Percentiles rank a stretch among this genome's conserved stretches.
Conservation (phyloP, 371 early-diverging fungal species). For the Mortierella sp. region DNA sequence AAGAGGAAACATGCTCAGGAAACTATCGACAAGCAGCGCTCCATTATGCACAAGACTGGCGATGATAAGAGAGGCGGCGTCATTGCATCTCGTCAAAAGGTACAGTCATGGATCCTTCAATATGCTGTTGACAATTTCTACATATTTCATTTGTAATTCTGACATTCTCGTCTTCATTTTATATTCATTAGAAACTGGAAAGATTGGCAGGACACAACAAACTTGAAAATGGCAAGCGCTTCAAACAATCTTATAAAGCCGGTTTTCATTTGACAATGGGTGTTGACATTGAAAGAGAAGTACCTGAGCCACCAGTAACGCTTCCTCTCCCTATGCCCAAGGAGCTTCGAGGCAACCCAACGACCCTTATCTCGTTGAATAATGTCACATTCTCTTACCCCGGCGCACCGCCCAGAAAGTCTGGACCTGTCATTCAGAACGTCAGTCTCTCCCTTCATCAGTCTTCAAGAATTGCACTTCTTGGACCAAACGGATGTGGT, state of each 20-base stretch:
- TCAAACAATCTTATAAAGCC: slow-evolving; percentile 73
- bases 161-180: not conserved
- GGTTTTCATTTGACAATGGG: slow-evolving; percentile 67
- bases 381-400: slow-evolving; percentile 72
- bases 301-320: slow-evolving; percentile 60
- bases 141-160: not conserved
- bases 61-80: slow-evolving; percentile 83
- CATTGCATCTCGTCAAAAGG: slow-evolving; percentile 81
- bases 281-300: slow-evolving; percentile 71
- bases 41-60: slow-evolving; percentile 76
- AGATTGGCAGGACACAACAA: slow-evolving; percentile 72
- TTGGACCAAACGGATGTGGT: slow-evolving; percentile 88
- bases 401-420: slow-evolving; percentile 38
- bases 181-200: slow-evolving; percentile 63
- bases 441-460: slow-evolving; percentile 75
- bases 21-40: slow-evolving; percentile 73
- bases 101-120: slow-evolving; percentile 23
- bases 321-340: slow-evolving; percentile 71
- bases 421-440: slow-evolving; percentile 60
- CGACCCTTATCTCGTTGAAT: slow-evolving; percentile 73
- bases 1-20: slow-evolving; percentile 70
- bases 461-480: slow-evolving; percentile 71
- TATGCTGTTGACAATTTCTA: not conserved
- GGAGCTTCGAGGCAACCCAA: slow-evolving; percentile 69
- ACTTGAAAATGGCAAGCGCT: slow-evolving; percentile 72